These are phyloP conservation scores for Echinosphaeria canescens DNA, from an alignment of 2,329 filamentous ascomycete genomes.

Conservation along the genomic window DNA sequence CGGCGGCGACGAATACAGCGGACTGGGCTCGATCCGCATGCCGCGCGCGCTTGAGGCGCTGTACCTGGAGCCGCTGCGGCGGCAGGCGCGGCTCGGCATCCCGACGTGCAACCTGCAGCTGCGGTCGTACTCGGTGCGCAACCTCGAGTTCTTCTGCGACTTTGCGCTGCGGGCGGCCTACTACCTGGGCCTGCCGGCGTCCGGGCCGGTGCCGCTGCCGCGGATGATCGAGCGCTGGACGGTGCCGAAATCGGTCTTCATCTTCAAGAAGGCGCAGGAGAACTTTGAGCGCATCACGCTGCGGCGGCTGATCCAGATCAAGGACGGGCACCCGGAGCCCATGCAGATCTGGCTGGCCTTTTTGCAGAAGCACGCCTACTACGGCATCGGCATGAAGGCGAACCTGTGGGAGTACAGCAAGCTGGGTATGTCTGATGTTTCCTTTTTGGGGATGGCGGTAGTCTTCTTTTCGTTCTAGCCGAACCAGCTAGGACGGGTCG, in stretches of 20 bases:
- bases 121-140: conserved; percentile 74
- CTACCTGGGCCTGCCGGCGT: conserved; percentile 72
- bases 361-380: conserved; percentile 75
- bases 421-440: conserved; percentile 41
- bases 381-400: conserved; percentile 97
- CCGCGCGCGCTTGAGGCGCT: conserved; percentile 70
- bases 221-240: conserved; percentile 87
- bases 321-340: conserved; percentile 72
- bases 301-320: conserved; percentile 73
- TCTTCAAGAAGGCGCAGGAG: conserved; percentile 94
- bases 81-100: conserved; percentile 51
- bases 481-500: background rate
- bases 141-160: conserved; percentile 85
- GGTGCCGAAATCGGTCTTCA: conserved; percentile 71
- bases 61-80: conserved; percentile 67
- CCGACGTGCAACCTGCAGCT: conserved; percentile 82
- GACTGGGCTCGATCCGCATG: too few relatives aligned
- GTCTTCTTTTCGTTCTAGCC: background rate
- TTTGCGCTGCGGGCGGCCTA: conserved; percentile 91
- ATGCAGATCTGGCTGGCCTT: conserved; percentile 90
- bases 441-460: background rate
- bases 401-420: conserved; percentile 82
- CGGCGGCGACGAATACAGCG: too few relatives aligned
- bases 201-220: conserved; percentile 69
- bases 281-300: conserved; percentile 90